phyloP scores from a whole-genome alignment of 1,139 yeast genomes.

The Starmera stellimalicola region DNA sequence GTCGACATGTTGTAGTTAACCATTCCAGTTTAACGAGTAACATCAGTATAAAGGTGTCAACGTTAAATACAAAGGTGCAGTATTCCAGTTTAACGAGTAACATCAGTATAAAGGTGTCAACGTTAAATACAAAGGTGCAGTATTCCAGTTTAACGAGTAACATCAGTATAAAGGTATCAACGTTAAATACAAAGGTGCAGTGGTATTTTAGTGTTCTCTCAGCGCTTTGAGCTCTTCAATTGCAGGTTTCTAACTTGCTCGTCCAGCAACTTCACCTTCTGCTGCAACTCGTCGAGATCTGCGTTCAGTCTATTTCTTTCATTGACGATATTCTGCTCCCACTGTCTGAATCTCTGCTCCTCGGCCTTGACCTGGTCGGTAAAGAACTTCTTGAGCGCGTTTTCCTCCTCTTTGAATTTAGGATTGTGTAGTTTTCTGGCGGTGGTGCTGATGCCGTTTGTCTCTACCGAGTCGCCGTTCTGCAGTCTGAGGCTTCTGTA shows the following conservation, averaged over 20 bases:
- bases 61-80: too few relatives aligned
- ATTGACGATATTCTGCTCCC: conserved; percentile 94
- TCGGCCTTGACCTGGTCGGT: conserved; percentile 98
- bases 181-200: too few relatives aligned
- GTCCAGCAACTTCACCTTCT: conserved; percentile 59
- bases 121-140: too few relatives aligned
- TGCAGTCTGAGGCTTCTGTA: conserved; percentile 80
- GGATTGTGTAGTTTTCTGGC: conserved; percentile 59
- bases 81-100: too few relatives aligned
- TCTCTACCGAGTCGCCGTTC: conserved; percentile 30
- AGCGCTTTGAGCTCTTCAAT: conserved; percentile 30
- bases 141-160: too few relatives aligned
- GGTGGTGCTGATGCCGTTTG: conserved; percentile 32
- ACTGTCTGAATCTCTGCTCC: conserved; percentile 94
- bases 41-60: too few relatives aligned
- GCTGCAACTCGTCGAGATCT: conserved; percentile 85
- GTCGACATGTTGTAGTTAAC: too few relatives aligned
- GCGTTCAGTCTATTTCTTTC: conserved; percentile 91
- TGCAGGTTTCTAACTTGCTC: conserved; percentile 66
- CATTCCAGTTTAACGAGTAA: too few relatives aligned
- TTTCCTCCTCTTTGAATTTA: conserved; percentile 92
- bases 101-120: too few relatives aligned
- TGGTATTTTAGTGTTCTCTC: too few relatives aligned
- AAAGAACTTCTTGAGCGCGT: conserved; percentile 84
- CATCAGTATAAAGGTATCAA: too few relatives aligned